phyloP scores from a whole-genome alignment of 2,329 filamentous ascomycete genomes.

The Seiridium cupressi region DNA sequence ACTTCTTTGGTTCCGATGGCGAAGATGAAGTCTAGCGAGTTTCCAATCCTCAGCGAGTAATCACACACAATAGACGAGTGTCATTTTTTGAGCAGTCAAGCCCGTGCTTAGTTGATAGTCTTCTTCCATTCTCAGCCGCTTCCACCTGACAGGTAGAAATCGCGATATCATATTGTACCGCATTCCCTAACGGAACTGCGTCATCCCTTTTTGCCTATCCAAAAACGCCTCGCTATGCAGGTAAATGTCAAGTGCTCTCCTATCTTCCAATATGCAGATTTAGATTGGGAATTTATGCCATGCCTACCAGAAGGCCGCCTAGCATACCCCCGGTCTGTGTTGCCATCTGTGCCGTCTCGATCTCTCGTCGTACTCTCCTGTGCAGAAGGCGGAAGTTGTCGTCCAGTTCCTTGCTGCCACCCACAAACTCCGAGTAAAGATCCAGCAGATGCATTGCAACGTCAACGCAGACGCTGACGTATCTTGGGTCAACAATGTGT shows the following conservation, averaged over 20 bases:
- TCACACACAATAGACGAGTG: too few relatives aligned
- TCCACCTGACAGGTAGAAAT: too few relatives aligned
- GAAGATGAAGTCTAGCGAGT: too few relatives aligned
- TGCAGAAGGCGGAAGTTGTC: conserved; percentile 67
- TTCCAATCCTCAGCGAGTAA: too few relatives aligned
- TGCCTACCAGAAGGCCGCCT: conserved; percentile 61
- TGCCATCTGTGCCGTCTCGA: conserved; percentile 81
- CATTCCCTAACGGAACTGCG: neutral
- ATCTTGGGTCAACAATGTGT: conserved; percentile 79
- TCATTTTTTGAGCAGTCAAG: too few relatives aligned
- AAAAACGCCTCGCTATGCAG: conserved; percentile 4
- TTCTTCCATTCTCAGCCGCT: too few relatives aligned
- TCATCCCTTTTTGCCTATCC: neutral
- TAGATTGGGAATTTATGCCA: conserved; percentile 13
- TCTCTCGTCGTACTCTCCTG: conserved; percentile 69
- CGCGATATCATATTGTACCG: neutral
- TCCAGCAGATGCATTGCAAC: conserved; percentile 80
- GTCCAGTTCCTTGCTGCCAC: conserved; percentile 70
- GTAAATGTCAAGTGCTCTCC: neutral
- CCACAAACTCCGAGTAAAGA: conserved; percentile 79
- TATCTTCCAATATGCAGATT: neutral
- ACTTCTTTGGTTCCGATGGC: too few relatives aligned
- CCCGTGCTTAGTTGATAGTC: too few relatives aligned
- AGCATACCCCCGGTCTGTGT: conserved; percentile 85
- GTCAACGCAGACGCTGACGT: conserved; percentile 79